Evolutionary conservation across 257 asterid genomes (phyloP).

Genomic region (Nicotiana noctiflora): DNA sequence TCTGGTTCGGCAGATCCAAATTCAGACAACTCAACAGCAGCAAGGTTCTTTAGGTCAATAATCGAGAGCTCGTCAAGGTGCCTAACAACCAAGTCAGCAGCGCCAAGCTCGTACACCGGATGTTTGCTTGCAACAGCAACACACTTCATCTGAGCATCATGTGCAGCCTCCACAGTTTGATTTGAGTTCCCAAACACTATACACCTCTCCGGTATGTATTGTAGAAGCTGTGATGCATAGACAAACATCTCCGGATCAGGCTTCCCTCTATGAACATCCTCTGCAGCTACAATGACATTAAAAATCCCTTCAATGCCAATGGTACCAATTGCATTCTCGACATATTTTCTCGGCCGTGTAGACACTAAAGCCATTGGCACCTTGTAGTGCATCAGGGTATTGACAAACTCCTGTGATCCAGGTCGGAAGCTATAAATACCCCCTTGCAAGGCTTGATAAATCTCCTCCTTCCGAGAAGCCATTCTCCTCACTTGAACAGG

Average conservation of each 20-base stretch:
- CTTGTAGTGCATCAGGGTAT: slow-evolving; percentile 58
- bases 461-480: slow-evolving; percentile 75
- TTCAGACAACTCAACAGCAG: slow-evolving; percentile 65
- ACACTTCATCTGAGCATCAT: slow-evolving; percentile 91
- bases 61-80: slow-evolving; percentile 80
- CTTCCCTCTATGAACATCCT: slow-evolving; percentile 85
- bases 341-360: slow-evolving; percentile 64
- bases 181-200: slow-evolving; percentile 92
- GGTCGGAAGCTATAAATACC: slow-evolving; percentile 67
- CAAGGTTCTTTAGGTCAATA: slow-evolving; percentile 81
- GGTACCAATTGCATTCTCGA: slow-evolving; percentile 56
- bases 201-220: slow-evolving; percentile 77
- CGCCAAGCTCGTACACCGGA: slow-evolving; percentile 78
- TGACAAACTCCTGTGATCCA: slow-evolving; percentile 75
- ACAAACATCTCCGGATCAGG: slow-evolving; percentile 97
- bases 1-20: slow-evolving; percentile 56
- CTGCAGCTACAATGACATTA: slow-evolving; percentile 67
- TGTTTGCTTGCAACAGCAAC: slow-evolving; percentile 93
- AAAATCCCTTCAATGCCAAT: slow-evolving; percentile 71
- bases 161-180: slow-evolving; percentile 91
- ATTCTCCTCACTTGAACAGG: slow-evolving; percentile 52
- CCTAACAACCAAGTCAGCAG: slow-evolving; percentile 80
- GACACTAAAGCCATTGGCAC: slow-evolving; percentile 95
- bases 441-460: slow-evolving; percentile 72
- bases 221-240: slow-evolving; percentile 77